Conservation (phyloP, 1,284 basidiomycete genomes). For the Xerocomus alliaceus region DNA sequence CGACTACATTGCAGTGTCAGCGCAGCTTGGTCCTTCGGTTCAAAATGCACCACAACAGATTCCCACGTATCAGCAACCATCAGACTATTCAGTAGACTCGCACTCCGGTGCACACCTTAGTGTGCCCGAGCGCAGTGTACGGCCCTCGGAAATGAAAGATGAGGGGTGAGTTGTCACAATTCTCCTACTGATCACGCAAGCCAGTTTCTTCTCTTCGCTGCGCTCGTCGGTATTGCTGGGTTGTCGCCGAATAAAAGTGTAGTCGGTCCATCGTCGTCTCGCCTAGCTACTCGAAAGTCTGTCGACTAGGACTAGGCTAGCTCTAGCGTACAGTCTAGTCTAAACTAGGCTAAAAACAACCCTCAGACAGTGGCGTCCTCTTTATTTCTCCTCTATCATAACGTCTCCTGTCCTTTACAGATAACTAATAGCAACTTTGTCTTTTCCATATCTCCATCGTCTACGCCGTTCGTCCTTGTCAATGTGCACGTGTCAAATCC, state of each 20-base stretch:
- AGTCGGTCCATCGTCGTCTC: constrained; percentile 59
- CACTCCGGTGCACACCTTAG: constrained; percentile 48
- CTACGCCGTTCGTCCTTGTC: constrained; percentile 46
- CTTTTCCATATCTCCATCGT: constrained; percentile 41
- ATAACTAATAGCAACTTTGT: constrained; percentile 76
- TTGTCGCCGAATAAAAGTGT: constrained; percentile 46
- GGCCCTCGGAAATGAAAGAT: constrained; percentile 96
- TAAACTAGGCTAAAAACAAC: constrained; percentile 72
- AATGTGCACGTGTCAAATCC: constrained; percentile 35
- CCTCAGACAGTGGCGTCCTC: constrained; percentile 73
- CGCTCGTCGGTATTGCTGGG: constrained; percentile 39
- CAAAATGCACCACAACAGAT: constrained; percentile 65
- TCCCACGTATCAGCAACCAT: constrained; percentile 74
- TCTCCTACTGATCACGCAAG: constrained; percentile 12
- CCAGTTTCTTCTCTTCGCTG: constrained; percentile 22
- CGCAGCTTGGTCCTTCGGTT: constrained; percentile 28
- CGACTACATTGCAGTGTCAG: constrained; percentile 23
- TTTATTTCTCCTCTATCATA: constrained; percentile 61
- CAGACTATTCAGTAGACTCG: constrained; percentile 54
- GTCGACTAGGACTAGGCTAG: constrained; percentile 70
- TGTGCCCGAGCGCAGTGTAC: constrained; percentile 68
- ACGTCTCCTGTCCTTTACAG: constrained; percentile 69
- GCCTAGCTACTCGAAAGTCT: constrained; percentile 47
- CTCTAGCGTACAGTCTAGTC: constrained; percentile 67
- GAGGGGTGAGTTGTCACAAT: constrained; percentile 83